Conservation (phyloP, 805 yeast genomes). For the Osmozyma mogii region DNA sequence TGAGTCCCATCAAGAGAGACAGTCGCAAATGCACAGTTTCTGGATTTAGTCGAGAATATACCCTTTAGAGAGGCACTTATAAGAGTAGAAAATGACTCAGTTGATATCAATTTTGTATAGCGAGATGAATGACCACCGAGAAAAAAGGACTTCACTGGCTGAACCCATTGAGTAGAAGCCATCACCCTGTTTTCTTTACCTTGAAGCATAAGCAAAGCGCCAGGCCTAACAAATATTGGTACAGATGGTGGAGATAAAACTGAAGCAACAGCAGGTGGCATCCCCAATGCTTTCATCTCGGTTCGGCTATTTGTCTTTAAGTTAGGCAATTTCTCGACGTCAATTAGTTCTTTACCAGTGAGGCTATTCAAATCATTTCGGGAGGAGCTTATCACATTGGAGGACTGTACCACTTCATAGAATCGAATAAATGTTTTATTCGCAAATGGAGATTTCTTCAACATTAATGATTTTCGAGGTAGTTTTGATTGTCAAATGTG, state of each 20-base stretch:
- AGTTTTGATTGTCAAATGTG: too few species aligned
- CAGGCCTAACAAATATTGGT: constrained; percentile 42
- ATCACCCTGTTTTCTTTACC: constrained; percentile 16
- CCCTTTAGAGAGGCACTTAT: constrained; percentile 10
- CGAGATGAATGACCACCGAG: constrained; percentile 37
- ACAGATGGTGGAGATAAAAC: constrained; percentile 52
- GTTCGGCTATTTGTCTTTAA: constrained; percentile 2
- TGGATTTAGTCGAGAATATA: constrained; percentile 30
- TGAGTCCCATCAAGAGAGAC: constrained; percentile 47
- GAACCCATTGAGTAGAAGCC: constrained; percentile 20
- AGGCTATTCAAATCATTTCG: too few species aligned
- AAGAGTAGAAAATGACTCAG: constrained; percentile 38
- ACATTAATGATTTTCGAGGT: too few species aligned
- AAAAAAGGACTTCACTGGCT: constrained; percentile 35
- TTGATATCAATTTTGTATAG: constrained; percentile 42
- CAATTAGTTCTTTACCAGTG: too few species aligned
- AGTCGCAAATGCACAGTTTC: constrained; percentile 30
- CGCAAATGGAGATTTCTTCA: too few species aligned
- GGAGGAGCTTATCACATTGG: too few species aligned
- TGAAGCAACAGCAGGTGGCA: constrained; percentile 40
- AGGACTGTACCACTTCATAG: too few species aligned
- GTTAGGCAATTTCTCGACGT: constrained; percentile 1
- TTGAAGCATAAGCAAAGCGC: constrained; percentile 44
- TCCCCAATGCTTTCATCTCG: constrained; percentile 37
- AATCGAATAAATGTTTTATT: too few species aligned